Conservation (phyloP, 345 rosid species). For the Iberis pinnata region DNA sequence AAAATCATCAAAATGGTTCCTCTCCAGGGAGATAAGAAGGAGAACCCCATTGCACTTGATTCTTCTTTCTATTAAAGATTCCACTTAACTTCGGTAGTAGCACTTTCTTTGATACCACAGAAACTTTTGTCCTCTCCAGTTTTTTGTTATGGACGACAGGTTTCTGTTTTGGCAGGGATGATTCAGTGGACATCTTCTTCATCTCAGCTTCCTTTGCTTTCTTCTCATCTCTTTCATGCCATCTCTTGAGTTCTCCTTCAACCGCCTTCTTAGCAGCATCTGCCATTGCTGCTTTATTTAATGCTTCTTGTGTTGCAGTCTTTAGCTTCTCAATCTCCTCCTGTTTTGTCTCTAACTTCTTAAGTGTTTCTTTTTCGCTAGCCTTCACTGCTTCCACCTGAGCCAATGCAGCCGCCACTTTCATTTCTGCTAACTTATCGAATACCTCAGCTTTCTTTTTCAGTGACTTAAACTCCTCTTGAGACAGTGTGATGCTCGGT, state of each 20-base stretch:
- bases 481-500: constrained; percentile 59
- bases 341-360: constrained; percentile 59
- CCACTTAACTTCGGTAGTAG: constrained; percentile 57
- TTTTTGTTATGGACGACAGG: constrained; percentile 32
- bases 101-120: constrained; percentile 52
- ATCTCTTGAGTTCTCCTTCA: constrained; percentile 83
- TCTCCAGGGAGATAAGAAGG: constrained; percentile 74
- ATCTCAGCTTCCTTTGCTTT: constrained; percentile 67
- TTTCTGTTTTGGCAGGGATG: constrained; percentile 65
- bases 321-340: constrained; percentile 76
- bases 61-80: constrained; percentile 69
- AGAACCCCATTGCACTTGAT: constrained; percentile 76
- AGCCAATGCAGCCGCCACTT: constrained; percentile 91
- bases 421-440: constrained; percentile 72
- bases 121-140: constrained; percentile 51
- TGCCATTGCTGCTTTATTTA: constrained; percentile 89
- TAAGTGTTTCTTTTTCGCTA: constrained; percentile 74
- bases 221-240: constrained; percentile 89
- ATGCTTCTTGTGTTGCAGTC: constrained; percentile 53
- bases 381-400: constrained; percentile 95
- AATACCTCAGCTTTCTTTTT: constrained; percentile 72
- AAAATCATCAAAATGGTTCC: constrained; percentile 41
- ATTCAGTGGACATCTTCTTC: constrained; percentile 37
- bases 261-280: constrained; percentile 91
- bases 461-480: constrained; percentile 68